phyloP scores from a whole-genome alignment of 2,329 filamentous ascomycete species.

The Beauveria brongniartii region DNA sequence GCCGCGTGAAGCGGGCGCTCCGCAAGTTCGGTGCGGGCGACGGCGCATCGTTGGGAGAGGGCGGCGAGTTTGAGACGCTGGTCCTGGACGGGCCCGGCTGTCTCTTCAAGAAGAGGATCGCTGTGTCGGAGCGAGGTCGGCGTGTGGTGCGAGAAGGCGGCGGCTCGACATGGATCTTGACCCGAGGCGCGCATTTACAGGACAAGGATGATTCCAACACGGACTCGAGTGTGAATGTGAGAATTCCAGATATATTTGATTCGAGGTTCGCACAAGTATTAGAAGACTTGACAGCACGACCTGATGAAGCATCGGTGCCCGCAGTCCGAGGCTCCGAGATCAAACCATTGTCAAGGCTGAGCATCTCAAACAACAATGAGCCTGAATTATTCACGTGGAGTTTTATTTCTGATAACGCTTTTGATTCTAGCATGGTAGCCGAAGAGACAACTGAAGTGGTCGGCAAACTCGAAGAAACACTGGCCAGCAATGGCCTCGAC shows the following conservation, averaged over 20 bases:
- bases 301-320: background rate
- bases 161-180: constrained; percentile 64
- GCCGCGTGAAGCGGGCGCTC: constrained; percentile 44
- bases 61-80: constrained; percentile 92
- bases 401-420: constrained; percentile 24
- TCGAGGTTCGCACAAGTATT: constrained; percentile 42
- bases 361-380: too few relatives aligned
- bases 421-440: constrained; percentile 28
- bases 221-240: constrained; percentile 15
- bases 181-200: constrained; percentile 48
- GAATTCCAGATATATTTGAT: constrained; percentile 62
- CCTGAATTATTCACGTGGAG: constrained; percentile 24
- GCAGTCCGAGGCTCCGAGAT: background rate
- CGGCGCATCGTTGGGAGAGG: constrained; percentile 78
- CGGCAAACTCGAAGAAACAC: constrained; percentile 32
- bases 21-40: constrained; percentile 57
- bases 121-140: constrained; percentile 46
- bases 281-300: constrained; percentile 20
- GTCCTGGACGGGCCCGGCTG: constrained; percentile 69
- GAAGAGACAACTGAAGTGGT: constrained; percentile 42
- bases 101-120: constrained; percentile 66
- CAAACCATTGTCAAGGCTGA: background rate
- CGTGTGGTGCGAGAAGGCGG: constrained; percentile 59
- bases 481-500: constrained; percentile 25
- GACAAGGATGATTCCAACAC: constrained; percentile 24